Conservation (phyloP, 306 rosid genomes). For the Dicorynia guianensis region DNA sequence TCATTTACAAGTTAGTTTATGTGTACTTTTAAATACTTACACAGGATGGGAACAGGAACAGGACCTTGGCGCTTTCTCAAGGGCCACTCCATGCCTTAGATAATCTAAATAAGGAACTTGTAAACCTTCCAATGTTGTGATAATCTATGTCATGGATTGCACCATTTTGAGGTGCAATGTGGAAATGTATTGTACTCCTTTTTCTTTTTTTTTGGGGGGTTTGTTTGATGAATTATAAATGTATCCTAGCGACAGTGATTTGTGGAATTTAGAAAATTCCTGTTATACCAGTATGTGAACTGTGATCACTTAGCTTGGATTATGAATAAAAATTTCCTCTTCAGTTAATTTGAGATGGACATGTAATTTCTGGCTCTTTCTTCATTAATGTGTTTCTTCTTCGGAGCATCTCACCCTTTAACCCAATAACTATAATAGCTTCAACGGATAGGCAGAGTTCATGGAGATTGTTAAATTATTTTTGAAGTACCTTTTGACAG, state of each 20-base stretch:
- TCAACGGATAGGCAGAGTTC: too few species aligned
- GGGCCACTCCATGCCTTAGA: conserved; percentile 23
- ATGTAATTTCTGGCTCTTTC: background rate
- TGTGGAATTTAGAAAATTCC: conserved; percentile 38
- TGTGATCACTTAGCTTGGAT: conserved; percentile 2
- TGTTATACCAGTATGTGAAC: conserved; percentile 40
- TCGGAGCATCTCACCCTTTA: background rate
- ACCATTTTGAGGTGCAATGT: conserved; percentile 32
- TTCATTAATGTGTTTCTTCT: background rate
- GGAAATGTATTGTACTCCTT: background rate
- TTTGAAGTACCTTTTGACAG: too few species aligned
- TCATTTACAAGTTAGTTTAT: background rate
- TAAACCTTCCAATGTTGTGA: conserved; percentile 4
- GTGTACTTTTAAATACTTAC: background rate
- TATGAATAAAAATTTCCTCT: conserved; percentile 33
- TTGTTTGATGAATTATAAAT: background rate
- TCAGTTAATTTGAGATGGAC: background rate
- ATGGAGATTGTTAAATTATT: too few species aligned
- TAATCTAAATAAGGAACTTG: background rate
- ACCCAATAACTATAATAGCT: too few species aligned
- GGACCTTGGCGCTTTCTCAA: conserved; percentile 83
- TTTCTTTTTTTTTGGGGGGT: too few species aligned
- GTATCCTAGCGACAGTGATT: conserved; percentile 23
- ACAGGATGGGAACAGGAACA: conserved; percentile 92
- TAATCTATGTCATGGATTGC: background rate